Evolutionary conservation across 768 basidiomycete species (phyloP).

Genomic region (Lactifluus volemus): DNA sequence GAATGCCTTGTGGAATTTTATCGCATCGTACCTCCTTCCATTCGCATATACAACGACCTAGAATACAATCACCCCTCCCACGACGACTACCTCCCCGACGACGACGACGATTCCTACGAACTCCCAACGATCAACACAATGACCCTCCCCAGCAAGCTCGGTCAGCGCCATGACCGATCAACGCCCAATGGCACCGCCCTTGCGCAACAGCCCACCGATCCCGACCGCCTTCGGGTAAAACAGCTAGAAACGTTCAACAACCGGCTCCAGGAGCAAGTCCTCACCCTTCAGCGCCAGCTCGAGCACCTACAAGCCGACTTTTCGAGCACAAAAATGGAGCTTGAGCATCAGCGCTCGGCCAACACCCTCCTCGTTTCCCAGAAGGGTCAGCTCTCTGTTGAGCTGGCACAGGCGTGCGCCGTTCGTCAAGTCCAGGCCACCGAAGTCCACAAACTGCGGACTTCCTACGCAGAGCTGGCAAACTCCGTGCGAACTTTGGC

Average conservation of each 20-base stretch:
- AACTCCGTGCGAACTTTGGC: constrained; percentile 22
- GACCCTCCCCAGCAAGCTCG: constrained; percentile 3
- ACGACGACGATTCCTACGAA: constrained; percentile 15
- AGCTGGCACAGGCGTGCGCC: constrained; percentile 10
- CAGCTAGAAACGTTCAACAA: constrained; percentile 16
- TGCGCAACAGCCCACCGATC: background rate
- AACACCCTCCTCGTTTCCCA: constrained; percentile 17
- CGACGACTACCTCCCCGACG: constrained; percentile 13
- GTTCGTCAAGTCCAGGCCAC: constrained; percentile 6
- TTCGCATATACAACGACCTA: constrained; percentile 16
- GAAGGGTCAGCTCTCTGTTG: constrained; percentile 17
- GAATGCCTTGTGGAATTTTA: constrained; percentile 18
- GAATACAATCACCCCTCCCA: constrained; percentile 5
- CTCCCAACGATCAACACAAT: constrained; percentile 12
- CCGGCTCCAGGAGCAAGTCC: constrained; percentile 16
- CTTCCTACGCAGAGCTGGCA: constrained; percentile 21
- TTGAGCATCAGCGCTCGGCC: constrained; percentile 16
- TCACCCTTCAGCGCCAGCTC: constrained; percentile 18
- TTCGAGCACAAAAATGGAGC: constrained; percentile 18
- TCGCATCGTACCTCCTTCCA: constrained; percentile 16
- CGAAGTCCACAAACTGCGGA: constrained; percentile 20
- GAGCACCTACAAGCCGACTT: constrained; percentile 19
- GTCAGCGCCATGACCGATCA: constrained; percentile 17
- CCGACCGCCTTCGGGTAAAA: background rate
- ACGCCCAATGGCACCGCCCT: background rate